Base-by-base conservation (phyloP, 1,284 basidiomycete genomes). In the Leccinum solheimii region DNA sequence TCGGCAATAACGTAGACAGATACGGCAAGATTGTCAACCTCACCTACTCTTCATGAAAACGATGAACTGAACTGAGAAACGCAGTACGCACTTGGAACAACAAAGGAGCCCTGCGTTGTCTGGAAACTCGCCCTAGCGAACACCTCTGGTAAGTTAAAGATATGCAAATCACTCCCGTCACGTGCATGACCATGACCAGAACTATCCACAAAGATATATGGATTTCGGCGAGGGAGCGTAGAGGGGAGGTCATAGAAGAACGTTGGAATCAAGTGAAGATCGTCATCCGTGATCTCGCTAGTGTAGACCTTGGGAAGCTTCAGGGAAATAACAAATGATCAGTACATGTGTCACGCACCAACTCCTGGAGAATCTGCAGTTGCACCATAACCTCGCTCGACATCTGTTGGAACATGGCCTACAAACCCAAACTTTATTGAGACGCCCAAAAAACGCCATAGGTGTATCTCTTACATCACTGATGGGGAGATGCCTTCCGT, bases 211-310 rank as follows among this genome's bases (percentile, higher is more conserved):
- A 85, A 85, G 59, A 95, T 86, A 65, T 89, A 85, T 27, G 76
- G 77, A 72, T 94, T 97, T 14, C 97, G 80, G 26, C 88, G 81
- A 60, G 80, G 78, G 49, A 82, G 80, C 0, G 92, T 87, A 0
- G 83, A 84, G 0, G 94, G 91, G 3, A 95, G 82, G 70, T 97
- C 93, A 72, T 97, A 98, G 78, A 98, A 98, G 76, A 90, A 93
- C 5, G 82, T 90, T 11, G 86, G 77, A 55, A 95, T 81, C 21
- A 77, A 74, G 3, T 75, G 78, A 8, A 76, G 72, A 59, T 85
- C 79, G 1, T 80, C 79, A 51, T 93, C 88, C 3, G 79, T 81
- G 16, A 96, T 71, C 36, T 80, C 75, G 3, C 87, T 85, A 53
- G 77, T 74, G 72, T 92, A 91, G 14, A 95, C 76, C 87, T 94